Percentiles rank a stretch among this genome's conserved stretches.
Conservation (phyloP, 176 grass and related monocot species). For the Saccharum spontaneum region DNA sequence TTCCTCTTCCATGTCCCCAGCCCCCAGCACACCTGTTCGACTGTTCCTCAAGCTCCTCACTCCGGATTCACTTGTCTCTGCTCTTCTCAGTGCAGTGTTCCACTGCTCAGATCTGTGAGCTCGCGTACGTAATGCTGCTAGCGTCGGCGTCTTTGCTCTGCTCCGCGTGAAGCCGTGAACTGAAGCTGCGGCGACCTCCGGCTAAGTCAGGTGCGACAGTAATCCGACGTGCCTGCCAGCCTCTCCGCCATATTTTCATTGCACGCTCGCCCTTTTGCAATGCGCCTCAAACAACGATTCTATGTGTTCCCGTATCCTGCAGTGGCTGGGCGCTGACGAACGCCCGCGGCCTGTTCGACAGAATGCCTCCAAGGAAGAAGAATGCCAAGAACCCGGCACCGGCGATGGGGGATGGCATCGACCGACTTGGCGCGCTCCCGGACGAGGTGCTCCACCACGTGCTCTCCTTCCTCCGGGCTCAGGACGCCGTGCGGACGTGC, state of each 20-base stretch:
- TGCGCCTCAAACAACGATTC: neutral
- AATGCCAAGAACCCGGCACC: neutral
- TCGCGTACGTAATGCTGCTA: neutral
- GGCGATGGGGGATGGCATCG: too few relatives aligned
- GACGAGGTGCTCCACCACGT: too few relatives aligned
- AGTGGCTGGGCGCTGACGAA: neutral
- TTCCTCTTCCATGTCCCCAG: too few relatives aligned
- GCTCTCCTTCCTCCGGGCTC: too few relatives aligned
- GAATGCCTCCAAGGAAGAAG: too few relatives aligned
- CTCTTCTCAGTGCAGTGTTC: neutral
- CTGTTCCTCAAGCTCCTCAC: too few relatives aligned
- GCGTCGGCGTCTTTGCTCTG: neutral
- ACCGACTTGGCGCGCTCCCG: too few relatives aligned
- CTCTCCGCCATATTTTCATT: neutral
- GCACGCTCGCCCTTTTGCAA: neutral
- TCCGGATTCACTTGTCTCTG: too few relatives aligned
- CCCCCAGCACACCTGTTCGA: too few relatives aligned
- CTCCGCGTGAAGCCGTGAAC: neutral
- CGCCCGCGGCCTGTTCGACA: neutral
- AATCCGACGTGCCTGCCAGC: neutral
- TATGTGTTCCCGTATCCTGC: neutral
- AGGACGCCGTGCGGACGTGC: neutral
- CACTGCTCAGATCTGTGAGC: neutral
- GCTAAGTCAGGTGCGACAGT: neutral
- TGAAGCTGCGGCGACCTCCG: neutral